Base-by-base conservation (phyloP, 306 rosid species). In the Echinosophora koreensis region DNA sequence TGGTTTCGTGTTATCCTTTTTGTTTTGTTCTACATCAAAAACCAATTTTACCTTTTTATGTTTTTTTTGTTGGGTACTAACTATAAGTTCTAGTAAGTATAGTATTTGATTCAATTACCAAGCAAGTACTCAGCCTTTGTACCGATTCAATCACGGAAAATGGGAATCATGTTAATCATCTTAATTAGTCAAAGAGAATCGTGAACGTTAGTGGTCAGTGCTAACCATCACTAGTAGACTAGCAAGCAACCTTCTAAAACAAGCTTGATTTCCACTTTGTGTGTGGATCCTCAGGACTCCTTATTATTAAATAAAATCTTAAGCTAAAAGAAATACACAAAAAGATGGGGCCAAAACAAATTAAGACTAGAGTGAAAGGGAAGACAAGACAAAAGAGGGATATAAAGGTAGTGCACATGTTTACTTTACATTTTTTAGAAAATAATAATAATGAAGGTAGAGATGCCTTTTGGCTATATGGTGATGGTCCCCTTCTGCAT, bases 191-290 rank as follows among this genome's bases (percentile, higher is more conserved):
- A 73, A 79, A 70, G 61, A 54, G 80, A 47, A 80, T 77, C 78
- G 37, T 64, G 66, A 71, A 16, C 0, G 70, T 61, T 41, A 42
- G 68, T 56, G 82, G 55, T 42, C 9, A 16, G 2, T 38, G 60
- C 62, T 17, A 77, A 66, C 55, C 64, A 51, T 44, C 51, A 68
- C 56, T 71, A 64, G 16, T 58, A 47, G 47, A 73, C 30, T 52
- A 46, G 73, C 61, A 44, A 82, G 35, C 82, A 70, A 70, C 60
- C 86, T 74, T 70, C 34, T 69, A 7, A 63, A 68, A 52, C 63
- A 67, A 69, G 78, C 82, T 69, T 55, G 39, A 68, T 81, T 71
- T 67, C 81, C 76, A 79, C 83, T 84, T 28, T 28, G 10, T n/a
- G 13, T 17, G 39, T 56, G 52, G 80, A 78, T 77, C 65, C 51